These are phyloP conservation scores for Stephanocyclus meneghinianus DNA, from an alignment of 352 stramenopile species.

Conservation along the genomic window DNA sequence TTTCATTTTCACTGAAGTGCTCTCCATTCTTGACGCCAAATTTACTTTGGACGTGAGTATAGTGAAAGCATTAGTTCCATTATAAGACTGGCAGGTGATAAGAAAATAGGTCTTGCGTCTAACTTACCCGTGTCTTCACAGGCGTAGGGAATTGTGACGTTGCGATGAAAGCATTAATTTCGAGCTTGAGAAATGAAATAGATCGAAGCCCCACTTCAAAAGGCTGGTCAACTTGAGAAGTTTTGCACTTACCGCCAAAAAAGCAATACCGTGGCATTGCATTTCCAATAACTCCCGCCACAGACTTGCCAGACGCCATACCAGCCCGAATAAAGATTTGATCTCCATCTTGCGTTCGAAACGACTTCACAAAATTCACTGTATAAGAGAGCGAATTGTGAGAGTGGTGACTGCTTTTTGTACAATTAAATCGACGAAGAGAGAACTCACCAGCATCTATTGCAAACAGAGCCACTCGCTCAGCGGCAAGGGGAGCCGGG, in stretches of 20 bases:
- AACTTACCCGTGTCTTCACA: neutral
- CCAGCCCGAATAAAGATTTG: constrained; percentile 37
- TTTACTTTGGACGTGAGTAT: constrained; percentile 45
- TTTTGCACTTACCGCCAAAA: constrained; percentile 31
- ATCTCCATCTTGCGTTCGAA: constrained; percentile 35
- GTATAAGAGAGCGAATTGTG: neutral
- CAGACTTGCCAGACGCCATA: constrained; percentile 21
- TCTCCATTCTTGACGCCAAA: constrained; percentile 54
- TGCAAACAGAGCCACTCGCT: constrained; percentile 57
- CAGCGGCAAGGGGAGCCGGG: constrained; percentile 78
- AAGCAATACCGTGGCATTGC: constrained; percentile 45
- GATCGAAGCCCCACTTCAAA: no score
- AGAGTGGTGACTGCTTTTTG: neutral
- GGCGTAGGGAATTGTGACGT: no score
- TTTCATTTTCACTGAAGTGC: constrained; percentile 44
- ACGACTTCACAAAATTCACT: constrained; percentile 23
- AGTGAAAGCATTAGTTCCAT: neutral
- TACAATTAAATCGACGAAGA: neutral
- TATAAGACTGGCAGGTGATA: no score
- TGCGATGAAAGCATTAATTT: no score
- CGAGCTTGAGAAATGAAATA: no score
- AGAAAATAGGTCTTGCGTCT: neutral
- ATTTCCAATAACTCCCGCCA: constrained; percentile 45
- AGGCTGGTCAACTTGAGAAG: neutral
- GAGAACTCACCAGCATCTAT: constrained; percentile 34